Evolutionary conservation across 2,329 filamentous ascomycete species (phyloP).

Genomic region (Ascocoryne sarcoides): DNA sequence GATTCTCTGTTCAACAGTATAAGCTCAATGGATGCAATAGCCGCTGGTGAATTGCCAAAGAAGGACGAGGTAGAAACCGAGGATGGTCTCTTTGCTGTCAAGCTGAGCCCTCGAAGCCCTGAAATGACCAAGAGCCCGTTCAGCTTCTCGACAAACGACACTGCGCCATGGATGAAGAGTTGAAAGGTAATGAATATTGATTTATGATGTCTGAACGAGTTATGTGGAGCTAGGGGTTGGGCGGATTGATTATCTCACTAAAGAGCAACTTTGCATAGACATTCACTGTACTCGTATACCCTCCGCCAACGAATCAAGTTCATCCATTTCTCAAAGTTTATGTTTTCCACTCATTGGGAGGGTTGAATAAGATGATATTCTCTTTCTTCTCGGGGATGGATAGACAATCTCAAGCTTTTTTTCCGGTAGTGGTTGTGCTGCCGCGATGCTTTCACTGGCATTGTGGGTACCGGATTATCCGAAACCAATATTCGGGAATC

Average conservation of each 20-base stretch:
- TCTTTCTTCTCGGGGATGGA: background rate
- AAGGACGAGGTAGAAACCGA: constrained; percentile 45
- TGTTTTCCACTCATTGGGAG: no score
- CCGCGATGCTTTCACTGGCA: no score
- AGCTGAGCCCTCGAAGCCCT: constrained; percentile 76
- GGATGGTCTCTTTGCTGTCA: constrained; percentile 80
- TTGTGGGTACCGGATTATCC: background rate
- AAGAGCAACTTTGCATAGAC: constrained; percentile 5
- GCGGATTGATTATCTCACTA: constrained; percentile 2
- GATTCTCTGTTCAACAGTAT: constrained; percentile 17
- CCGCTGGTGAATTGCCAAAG: constrained; percentile 27
- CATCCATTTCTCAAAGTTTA: background rate
- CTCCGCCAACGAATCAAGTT: constrained; percentile 5
- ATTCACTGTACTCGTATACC: constrained; percentile 11
- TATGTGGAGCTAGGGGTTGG: constrained; percentile 5
- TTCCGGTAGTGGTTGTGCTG: no score
- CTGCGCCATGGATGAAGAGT: constrained; percentile 22
- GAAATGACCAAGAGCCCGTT: constrained; percentile 83
- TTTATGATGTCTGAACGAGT: constrained; percentile 4
- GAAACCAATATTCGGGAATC: background rate
- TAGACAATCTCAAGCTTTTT: background rate
- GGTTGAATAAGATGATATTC: background rate
- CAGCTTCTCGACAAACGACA: constrained; percentile 34
- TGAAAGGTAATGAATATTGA: constrained; percentile 11
- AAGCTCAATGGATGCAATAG: constrained; percentile 30